A percentile compares a stretch with the other conserved stretches of the same genome.
Evolutionary conservation across 1,284 basidiomycete species (phyloP).

Genomic region (Ustilago xerochloae): DNA sequence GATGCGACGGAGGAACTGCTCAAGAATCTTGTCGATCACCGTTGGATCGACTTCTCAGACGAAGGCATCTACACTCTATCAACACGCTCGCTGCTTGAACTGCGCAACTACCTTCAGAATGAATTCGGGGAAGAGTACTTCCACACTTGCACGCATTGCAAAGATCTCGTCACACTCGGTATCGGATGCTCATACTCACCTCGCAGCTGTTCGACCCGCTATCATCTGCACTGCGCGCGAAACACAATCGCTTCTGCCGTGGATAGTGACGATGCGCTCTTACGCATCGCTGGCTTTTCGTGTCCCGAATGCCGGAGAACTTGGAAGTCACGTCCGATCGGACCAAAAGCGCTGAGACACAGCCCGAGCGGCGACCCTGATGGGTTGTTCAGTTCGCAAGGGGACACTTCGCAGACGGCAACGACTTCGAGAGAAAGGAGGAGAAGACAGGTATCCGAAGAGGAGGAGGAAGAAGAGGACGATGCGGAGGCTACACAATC

Average conservation of each 20-base stretch:
- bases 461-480: constrained; percentile 57
- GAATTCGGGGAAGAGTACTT: constrained; percentile 75
- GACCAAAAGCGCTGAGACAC: constrained; percentile 25
- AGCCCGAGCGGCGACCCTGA: neutral
- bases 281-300: constrained; percentile 12
- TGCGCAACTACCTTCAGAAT: constrained; percentile 78
- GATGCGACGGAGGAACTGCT: constrained; percentile 79
- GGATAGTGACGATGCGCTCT: constrained; percentile 26
- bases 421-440: constrained; percentile 4
- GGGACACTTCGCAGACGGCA: constrained; percentile 2
- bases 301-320: constrained; percentile 15
- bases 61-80: constrained; percentile 80
- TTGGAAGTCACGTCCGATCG: constrained; percentile 42
- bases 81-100: constrained; percentile 79
- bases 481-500: constrained; percentile 1
- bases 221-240: constrained; percentile 42
- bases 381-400: constrained; percentile 11
- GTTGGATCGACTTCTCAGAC: constrained; percentile 80
- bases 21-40: constrained; percentile 81
- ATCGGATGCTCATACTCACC: constrained; percentile 19
- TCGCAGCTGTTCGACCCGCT: constrained; percentile 16
- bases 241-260: constrained; percentile 16
- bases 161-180: constrained; percentile 72
- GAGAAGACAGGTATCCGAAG: constrained; percentile 50
- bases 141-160: constrained; percentile 80